Percentiles rank a stretch among this genome's conserved stretches.
These are phyloP conservation scores for Penicillium freii DNA, from an alignment of 2,329 filamentous ascomycete species.

Conservation along the genomic window DNA sequence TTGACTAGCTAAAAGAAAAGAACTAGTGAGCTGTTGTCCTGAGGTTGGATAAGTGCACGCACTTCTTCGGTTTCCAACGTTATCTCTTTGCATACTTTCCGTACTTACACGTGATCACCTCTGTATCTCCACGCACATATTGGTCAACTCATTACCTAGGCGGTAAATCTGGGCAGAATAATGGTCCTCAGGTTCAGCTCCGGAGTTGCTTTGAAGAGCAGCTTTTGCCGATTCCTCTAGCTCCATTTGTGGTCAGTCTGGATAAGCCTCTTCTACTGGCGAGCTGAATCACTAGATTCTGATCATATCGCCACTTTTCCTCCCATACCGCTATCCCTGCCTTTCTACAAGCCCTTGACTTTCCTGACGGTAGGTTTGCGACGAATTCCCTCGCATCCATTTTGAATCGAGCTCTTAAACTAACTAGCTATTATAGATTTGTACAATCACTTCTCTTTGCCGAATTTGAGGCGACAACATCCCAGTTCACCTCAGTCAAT, in stretches of 20 bases:
- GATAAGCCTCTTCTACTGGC: background rate
- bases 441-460: background rate
- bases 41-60: background rate
- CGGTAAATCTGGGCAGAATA: slow-evolving; percentile 27
- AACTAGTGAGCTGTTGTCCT: background rate
- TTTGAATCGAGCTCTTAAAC: background rate
- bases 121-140: background rate
- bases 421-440: background rate
- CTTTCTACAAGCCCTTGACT: background rate
- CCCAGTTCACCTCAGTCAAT: background rate
- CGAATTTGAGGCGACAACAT: background rate
- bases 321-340: background rate
- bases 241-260: background rate
- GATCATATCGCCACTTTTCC: background rate
- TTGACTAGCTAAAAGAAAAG: background rate
- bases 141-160: background rate
- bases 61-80: background rate
- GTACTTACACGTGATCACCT: background rate
- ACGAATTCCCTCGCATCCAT: background rate
- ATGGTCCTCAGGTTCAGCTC: slow-evolving; percentile 1
- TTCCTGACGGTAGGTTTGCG: slow-evolving; percentile 4
- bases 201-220: background rate
- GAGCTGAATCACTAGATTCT: background rate
- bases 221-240: background rate
- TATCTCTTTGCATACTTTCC: too few species aligned